Conservation (phyloP, 2,329 filamentous ascomycete genomes). For the Cladosporium sp. region DNA sequence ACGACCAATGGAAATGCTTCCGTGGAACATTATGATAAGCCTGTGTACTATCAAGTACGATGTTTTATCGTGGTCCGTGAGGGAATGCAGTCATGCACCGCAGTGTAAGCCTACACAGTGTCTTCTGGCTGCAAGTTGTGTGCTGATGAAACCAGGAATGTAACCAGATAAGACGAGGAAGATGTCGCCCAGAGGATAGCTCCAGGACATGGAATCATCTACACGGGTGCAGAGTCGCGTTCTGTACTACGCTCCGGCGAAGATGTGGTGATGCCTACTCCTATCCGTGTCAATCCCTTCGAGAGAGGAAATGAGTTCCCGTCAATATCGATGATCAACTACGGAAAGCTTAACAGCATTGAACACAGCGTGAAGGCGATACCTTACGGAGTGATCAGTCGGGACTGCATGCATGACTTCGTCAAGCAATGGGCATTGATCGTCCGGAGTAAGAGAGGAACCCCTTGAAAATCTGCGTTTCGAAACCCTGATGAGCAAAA, state of each 20-base stretch:
- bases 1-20: too few relatives aligned
- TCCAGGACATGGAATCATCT: slow-evolving; percentile 12
- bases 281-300: slow-evolving; percentile 2
- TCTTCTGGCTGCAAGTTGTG: neutral
- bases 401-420: neutral
- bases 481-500: neutral
- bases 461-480: neutral
- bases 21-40: too few relatives aligned
- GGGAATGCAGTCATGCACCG: slow-evolving; percentile 15
- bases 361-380: slow-evolving; percentile 15
- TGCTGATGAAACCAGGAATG: slow-evolving; percentile 10
- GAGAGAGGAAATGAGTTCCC: neutral
- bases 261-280: neutral
- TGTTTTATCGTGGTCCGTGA: slow-evolving; percentile 25
- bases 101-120: neutral
- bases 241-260: neutral
- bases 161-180: slow-evolving; percentile 20
- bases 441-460: too few relatives aligned
- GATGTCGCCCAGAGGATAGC: slow-evolving; percentile 12
- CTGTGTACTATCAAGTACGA: too few relatives aligned
- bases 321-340: slow-evolving; percentile 11
- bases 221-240: neutral
- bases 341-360: slow-evolving; percentile 12
- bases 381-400: slow-evolving; percentile 4
- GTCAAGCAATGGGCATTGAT: slow-evolving; percentile 1